phyloP scores from a whole-genome alignment of 2,329 filamentous ascomycete species.

The Fusarium torreyae region DNA sequence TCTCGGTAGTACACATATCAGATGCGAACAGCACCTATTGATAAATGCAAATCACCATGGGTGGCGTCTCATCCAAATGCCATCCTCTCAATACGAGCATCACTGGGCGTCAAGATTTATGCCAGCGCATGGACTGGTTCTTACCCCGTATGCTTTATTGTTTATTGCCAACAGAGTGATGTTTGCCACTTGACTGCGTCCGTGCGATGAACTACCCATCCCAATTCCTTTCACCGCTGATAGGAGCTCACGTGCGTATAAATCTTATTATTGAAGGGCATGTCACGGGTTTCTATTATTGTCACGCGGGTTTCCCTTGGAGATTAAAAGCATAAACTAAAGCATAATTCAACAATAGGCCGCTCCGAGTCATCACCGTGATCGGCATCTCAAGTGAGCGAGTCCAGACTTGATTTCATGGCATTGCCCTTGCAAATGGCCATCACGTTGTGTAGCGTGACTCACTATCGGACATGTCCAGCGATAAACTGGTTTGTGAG shows the following conservation, averaged over 20 bases:
- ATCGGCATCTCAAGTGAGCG: slow-evolving; percentile 11
- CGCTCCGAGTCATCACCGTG: slow-evolving; percentile 35
- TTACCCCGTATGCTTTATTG: not conserved
- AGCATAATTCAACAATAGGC: slow-evolving; percentile 15
- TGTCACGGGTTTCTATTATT: slow-evolving; percentile 32
- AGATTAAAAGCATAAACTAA: slow-evolving; percentile 28
- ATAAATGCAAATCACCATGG: slow-evolving; percentile 23
- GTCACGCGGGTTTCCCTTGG: slow-evolving; percentile 19
- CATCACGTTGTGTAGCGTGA: slow-evolving; percentile 33
- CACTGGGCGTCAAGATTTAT: slow-evolving; percentile 37
- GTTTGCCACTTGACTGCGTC: slow-evolving; percentile 23
- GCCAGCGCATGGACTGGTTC: slow-evolving; percentile 27
- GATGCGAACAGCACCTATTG: not conserved
- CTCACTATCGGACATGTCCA: slow-evolving; percentile 33
- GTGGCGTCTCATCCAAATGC: slow-evolving; percentile 29
- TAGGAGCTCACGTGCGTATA: slow-evolving; percentile 22
- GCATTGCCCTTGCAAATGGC: slow-evolving; percentile 11
- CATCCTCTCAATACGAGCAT: slow-evolving; percentile 9
- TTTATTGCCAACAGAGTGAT: slow-evolving; percentile 17
- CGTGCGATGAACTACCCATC: slow-evolving; percentile 28
- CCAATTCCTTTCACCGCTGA: slow-evolving; percentile 31
- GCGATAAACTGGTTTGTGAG: slow-evolving; percentile 20
- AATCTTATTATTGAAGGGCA: not conserved
- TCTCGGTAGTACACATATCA: slow-evolving; percentile 8
- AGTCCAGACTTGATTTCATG: slow-evolving; percentile 24